Percentiles rank a stretch among this genome's conserved stretches.
These are phyloP conservation scores for Torrubiella hemipterigena DNA, from an alignment of 2,329 filamentous ascomycete species.

Conservation along the genomic window DNA sequence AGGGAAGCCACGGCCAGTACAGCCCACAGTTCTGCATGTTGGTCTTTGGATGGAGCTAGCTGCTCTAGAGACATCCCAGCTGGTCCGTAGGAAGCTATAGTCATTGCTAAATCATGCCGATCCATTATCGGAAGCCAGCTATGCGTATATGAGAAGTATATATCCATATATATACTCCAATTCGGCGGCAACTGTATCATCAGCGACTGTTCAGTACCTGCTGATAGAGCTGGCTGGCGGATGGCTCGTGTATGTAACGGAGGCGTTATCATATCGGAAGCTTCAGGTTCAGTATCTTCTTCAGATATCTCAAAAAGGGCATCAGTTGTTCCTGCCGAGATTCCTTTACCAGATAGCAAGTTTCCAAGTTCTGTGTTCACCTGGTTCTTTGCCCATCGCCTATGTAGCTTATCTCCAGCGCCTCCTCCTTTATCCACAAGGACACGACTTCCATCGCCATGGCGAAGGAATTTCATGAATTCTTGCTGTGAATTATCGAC, in stretches of 20 bases:
- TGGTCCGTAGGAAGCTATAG: too few species aligned
- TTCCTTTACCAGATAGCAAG: slow-evolving; percentile 36
- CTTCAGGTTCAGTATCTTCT: background rate
- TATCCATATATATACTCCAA: too few species aligned
- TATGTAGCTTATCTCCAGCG: slow-evolving; percentile 33
- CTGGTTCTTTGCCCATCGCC: slow-evolving; percentile 49
- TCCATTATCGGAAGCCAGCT: slow-evolving; percentile 66
- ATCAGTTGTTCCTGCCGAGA: slow-evolving; percentile 22
- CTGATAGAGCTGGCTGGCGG: too few species aligned
- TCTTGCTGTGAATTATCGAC: too few species aligned
- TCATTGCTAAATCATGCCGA: slow-evolving; percentile 49
- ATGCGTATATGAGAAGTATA: slow-evolving; percentile 66
- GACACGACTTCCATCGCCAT: too few species aligned
- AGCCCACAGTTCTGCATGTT: slow-evolving; percentile 48
- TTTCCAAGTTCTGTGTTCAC: slow-evolving; percentile 52
- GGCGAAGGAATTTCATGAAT: too few species aligned
- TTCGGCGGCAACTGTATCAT: too few species aligned
- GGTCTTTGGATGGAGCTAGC: too few species aligned
- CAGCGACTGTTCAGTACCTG: too few species aligned
- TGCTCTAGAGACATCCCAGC: too few species aligned
- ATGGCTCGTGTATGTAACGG: too few species aligned
- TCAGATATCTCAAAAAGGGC: slow-evolving; percentile 12
- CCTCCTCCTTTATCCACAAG: slow-evolving; percentile 32
- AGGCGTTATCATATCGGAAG: too few species aligned
- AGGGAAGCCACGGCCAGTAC: slow-evolving; percentile 45